A percentile compares a stretch with the other conserved stretches of the same genome.
These are phyloP conservation scores for Thelonectria rubi DNA, from an alignment of 2,329 filamentous ascomycete species.

Conservation along the genomic window DNA sequence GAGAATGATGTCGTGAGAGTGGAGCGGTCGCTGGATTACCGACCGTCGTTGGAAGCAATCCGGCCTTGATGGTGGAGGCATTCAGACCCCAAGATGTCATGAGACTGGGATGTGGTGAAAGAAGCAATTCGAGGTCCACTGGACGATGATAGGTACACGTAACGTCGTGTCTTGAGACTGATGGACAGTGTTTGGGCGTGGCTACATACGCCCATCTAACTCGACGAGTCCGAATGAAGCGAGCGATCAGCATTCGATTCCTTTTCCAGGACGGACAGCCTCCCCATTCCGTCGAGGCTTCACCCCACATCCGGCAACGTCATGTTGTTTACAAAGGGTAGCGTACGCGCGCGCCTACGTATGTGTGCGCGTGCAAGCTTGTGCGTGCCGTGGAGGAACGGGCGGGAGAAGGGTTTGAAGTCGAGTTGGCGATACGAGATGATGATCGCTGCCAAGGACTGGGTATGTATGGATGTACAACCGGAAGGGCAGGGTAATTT, in stretches of 20 bases:
- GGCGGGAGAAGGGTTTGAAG: neutral
- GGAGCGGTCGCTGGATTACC: neutral
- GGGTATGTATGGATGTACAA: too few species aligned
- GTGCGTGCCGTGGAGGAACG: neutral
- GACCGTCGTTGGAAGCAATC: neutral
- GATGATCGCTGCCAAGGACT: slow-evolving; percentile 1
- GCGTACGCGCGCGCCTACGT: too few species aligned
- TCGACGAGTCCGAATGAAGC: too few species aligned
- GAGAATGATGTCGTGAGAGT: slow-evolving; percentile 8
- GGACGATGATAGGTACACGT: neutral
- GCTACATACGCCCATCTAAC: too few species aligned
- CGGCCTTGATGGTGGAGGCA: neutral
- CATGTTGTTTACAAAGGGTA: too few species aligned
- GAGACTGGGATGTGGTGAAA: neutral
- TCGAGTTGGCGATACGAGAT: slow-evolving; percentile 4
- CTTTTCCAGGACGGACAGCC: too few species aligned
- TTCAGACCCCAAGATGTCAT: neutral
- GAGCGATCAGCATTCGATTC: too few species aligned
- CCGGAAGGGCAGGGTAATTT: neutral
- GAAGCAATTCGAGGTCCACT: neutral
- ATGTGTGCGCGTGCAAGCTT: neutral
- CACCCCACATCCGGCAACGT: too few species aligned
- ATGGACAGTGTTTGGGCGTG: too few species aligned
- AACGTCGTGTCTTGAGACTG: neutral
- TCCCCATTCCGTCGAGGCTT: too few species aligned